These are phyloP conservation scores for Kwoniella europaea DNA, from an alignment of 768 basidiomycete species.

Conservation along the genomic window DNA sequence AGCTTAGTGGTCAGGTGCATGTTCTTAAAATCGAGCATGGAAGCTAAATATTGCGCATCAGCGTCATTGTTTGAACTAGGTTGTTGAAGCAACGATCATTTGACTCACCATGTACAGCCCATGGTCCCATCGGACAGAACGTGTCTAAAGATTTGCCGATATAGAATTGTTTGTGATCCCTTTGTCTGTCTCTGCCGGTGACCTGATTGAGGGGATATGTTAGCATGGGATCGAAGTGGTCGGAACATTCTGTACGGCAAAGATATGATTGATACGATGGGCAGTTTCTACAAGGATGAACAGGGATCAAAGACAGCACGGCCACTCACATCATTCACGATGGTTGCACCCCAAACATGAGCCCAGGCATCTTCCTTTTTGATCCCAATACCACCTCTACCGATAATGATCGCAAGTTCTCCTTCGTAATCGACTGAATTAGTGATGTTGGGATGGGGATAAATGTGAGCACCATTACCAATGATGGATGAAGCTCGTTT, in stretches of 20 bases:
- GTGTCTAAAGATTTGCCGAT: slow-evolving; percentile 53
- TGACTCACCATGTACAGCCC: slow-evolving; percentile 35
- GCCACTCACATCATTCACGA: slow-evolving; percentile 40
- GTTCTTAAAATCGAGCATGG: slow-evolving; percentile 36
- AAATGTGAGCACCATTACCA: slow-evolving; percentile 34
- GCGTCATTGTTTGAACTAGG: not conserved
- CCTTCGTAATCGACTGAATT: slow-evolving; percentile 53
- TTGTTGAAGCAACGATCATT: no score
- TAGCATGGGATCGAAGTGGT: not conserved
- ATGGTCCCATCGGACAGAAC: slow-evolving; percentile 53
- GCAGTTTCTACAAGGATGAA: not conserved
- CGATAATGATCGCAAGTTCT: slow-evolving; percentile 53
- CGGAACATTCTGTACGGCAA: not conserved
- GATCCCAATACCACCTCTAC: slow-evolving; percentile 44
- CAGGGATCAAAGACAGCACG: not conserved
- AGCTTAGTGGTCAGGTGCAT: slow-evolving; percentile 41
- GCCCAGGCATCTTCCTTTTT: slow-evolving; percentile 51
- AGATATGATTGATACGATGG: no score
- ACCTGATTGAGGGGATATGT: slow-evolving; percentile 19
- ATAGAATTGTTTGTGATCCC: slow-evolving; percentile 55
- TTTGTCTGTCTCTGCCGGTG: slow-evolving; percentile 51
- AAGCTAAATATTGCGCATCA: slow-evolving; percentile 17
- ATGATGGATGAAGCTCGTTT: slow-evolving; percentile 54
- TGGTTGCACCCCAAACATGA: slow-evolving; percentile 50
- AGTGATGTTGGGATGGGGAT: slow-evolving; percentile 47